Conservation (phyloP, 441 rosid genomes). For the Croton setiger region DNA sequence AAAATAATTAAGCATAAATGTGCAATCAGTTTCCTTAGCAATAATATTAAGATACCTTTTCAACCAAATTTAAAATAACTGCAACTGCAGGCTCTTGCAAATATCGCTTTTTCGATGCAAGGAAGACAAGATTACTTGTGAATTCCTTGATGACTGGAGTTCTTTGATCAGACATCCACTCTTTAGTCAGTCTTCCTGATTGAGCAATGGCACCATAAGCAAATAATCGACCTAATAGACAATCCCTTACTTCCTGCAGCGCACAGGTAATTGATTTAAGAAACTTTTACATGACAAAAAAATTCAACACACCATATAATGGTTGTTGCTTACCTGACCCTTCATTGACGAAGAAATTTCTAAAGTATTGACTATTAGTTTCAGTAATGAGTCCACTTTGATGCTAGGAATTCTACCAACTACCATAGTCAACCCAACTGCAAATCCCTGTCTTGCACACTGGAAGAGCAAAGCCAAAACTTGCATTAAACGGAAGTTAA, state of each 20-base stretch:
- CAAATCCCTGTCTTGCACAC: slow-evolving; percentile 98
- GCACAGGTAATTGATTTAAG: slow-evolving; percentile 16
- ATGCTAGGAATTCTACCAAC: slow-evolving; percentile 52
- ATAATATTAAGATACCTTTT: slow-evolving; percentile 46
- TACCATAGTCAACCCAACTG: slow-evolving; percentile 73
- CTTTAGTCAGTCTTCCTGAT: slow-evolving; percentile 65
- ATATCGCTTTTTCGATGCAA: slow-evolving; percentile 77
- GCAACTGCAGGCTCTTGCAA: slow-evolving; percentile 87
- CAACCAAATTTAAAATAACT: slow-evolving; percentile 63
- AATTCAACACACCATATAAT: slow-evolving; percentile 1
- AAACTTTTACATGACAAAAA: slow-evolving; percentile 8
- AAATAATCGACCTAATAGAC: slow-evolving; percentile 87
- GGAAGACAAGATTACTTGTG: slow-evolving; percentile 50
- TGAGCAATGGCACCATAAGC: slow-evolving; percentile 83
- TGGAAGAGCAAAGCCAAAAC: slow-evolving; percentile 28
- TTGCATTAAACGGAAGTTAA: slow-evolving; percentile 8
- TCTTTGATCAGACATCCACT: slow-evolving; percentile 52
- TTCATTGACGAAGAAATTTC: slow-evolving; percentile 89
- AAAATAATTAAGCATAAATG: not conserved
- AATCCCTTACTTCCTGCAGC: slow-evolving; percentile 76
- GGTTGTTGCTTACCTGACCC: slow-evolving; percentile 69
- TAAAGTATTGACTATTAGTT: slow-evolving; percentile 58
- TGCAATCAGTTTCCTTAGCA: not conserved
- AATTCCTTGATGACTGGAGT: slow-evolving; percentile 59
- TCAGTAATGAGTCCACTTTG: slow-evolving; percentile 64